A percentile compares a stretch with the other conserved stretches of the same genome.
These are phyloP conservation scores for Dryas octopetala DNA, from an alignment of 306 rosid genomes.

Conservation along the genomic window DNA sequence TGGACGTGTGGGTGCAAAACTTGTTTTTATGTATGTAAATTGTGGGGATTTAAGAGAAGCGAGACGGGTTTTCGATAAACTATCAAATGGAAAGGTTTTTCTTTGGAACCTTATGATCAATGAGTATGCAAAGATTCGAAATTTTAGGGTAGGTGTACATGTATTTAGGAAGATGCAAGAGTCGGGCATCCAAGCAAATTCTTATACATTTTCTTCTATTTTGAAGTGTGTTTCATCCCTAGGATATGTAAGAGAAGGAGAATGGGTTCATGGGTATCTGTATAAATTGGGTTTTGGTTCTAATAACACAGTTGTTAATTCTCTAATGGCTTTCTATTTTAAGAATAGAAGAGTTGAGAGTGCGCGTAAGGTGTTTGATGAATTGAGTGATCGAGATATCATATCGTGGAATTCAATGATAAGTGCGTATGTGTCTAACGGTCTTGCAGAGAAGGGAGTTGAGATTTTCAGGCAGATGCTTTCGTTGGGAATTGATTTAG, in stretches of 20 bases:
- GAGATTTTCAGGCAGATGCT: constrained; percentile 52
- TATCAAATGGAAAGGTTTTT: constrained; percentile 50
- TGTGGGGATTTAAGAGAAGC: constrained; percentile 61
- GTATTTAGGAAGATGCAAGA: constrained; percentile 59
- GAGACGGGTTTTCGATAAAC: constrained; percentile 52
- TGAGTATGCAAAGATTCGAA: constrained; percentile 57
- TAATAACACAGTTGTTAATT: constrained; percentile 46
- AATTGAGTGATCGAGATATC: constrained; percentile 59
- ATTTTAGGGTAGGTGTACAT: constrained; percentile 46
- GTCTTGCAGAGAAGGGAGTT: constrained; percentile 41
- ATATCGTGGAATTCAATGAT: constrained; percentile 86
- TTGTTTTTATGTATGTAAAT: constrained; percentile 67
- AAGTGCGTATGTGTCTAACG: constrained; percentile 60
- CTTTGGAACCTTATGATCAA: constrained; percentile 71
- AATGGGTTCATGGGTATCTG: constrained; percentile 55
- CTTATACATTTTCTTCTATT: constrained; percentile 57
- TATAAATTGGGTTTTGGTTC: constrained; percentile 51
- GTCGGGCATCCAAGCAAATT: constrained; percentile 47
- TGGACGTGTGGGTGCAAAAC: constrained; percentile 53
- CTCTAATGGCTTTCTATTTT: constrained; percentile 55
- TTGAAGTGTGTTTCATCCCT: constrained; percentile 64
- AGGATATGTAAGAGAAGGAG: constrained; percentile 44
- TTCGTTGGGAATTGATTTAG: constrained; percentile 35
- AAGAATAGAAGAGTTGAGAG: constrained; percentile 50
- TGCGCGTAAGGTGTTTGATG: constrained; percentile 71